Percentiles rank a stretch among this genome's conserved stretches.
Conservation (phyloP, 768 basidiomycete species). For the Amanita subjunquillea region DNA sequence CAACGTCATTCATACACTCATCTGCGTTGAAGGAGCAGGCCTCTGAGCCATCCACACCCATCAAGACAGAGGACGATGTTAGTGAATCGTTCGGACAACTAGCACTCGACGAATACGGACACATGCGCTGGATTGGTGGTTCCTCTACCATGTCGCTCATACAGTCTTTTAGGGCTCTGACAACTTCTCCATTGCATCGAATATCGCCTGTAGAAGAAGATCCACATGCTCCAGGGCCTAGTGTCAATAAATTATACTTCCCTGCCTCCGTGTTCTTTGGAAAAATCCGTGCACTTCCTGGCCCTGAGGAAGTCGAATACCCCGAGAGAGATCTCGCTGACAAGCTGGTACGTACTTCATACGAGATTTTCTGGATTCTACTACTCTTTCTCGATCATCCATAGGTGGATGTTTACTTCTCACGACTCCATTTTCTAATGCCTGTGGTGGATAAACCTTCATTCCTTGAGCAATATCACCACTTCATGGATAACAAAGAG, state of each 20-base stretch:
- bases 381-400: slow-evolving; percentile 14
- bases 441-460: slow-evolving; percentile 81
- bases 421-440: slow-evolving; percentile 79
- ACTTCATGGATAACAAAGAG: slow-evolving; percentile 61
- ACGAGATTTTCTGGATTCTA: slow-evolving; percentile 5
- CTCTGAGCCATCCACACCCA: slow-evolving; percentile 29
- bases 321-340: slow-evolving; percentile 79
- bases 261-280: slow-evolving; percentile 84
- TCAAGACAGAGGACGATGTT: slow-evolving; percentile 65
- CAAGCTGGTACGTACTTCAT: slow-evolving; percentile 53
- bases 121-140: slow-evolving; percentile 87
- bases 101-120: slow-evolving; percentile 82
- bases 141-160: slow-evolving; percentile 90
- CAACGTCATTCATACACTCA: slow-evolving; percentile 22
- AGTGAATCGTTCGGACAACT: slow-evolving; percentile 82
- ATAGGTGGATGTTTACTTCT: slow-evolving; percentile 82
- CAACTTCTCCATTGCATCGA: slow-evolving; percentile 63
- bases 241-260: slow-evolving; percentile 80
- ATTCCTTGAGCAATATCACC: slow-evolving; percentile 63
- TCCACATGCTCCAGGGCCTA: slow-evolving; percentile 67
- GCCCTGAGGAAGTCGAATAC: slow-evolving; percentile 80
- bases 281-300: slow-evolving; percentile 72
- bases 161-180: slow-evolving; percentile 74
- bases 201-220: slow-evolving; percentile 82
- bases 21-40: slow-evolving; percentile 24